phyloP scores from a whole-genome alignment of 306 rosid genomes.

The Glycine soja region DNA sequence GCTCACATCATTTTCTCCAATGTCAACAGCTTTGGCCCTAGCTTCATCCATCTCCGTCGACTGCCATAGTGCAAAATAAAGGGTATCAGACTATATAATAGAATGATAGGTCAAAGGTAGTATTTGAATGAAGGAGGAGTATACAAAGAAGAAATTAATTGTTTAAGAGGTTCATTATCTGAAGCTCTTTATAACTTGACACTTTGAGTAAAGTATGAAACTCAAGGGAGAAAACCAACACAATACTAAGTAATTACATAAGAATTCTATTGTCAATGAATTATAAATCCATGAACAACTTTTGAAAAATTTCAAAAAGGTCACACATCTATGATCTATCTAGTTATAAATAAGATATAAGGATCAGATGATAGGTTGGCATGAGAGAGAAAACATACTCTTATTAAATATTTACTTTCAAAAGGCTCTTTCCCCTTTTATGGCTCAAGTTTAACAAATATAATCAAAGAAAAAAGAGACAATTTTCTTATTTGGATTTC shows the following conservation, averaged over 20 bases:
- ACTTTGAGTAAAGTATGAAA: too few species aligned
- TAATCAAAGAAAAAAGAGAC: not conserved
- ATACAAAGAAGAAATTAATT: too few species aligned
- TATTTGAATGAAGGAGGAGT: too few species aligned
- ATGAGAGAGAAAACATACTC: conserved; percentile 1
- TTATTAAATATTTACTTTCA: not conserved
- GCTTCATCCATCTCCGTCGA: conserved; percentile 86
- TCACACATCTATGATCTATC: too few species aligned
- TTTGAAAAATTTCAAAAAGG: too few species aligned
- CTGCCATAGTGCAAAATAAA: conserved; percentile 54
- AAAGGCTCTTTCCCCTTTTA: conserved; percentile 14
- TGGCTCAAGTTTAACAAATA: conserved; percentile 10
- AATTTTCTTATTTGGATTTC: not conserved
- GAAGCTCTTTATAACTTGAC: too few species aligned
- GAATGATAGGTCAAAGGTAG: conserved; percentile 24
- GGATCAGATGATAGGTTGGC: conserved; percentile 12
- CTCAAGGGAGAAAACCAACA: too few species aligned
- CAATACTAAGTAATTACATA: too few species aligned
- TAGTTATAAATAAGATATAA: too few species aligned
- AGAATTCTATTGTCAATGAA: too few species aligned
- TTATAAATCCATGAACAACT: too few species aligned
- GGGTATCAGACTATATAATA: conserved; percentile 40
- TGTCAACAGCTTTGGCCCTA: conserved; percentile 91
- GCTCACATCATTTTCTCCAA: conserved; percentile 93
- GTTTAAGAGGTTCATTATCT: too few species aligned